These are phyloP conservation scores for Dianthus caryophyllus DNA, from an alignment of 148 eudicot species.

Conservation along the genomic window DNA sequence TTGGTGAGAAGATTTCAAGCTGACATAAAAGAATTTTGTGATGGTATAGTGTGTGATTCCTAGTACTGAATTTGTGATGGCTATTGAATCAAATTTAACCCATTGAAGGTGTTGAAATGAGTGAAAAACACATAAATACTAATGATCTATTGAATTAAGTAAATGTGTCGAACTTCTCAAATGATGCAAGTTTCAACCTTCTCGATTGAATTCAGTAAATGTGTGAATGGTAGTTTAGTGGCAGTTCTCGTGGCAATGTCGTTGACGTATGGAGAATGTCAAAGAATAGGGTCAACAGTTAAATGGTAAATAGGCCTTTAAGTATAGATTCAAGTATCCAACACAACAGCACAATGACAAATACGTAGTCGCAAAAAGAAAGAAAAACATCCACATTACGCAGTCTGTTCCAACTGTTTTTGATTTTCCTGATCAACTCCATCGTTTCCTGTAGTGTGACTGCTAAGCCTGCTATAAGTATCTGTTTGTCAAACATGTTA, in stretches of 20 bases:
- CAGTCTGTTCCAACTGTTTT: too few species aligned
- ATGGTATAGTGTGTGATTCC: too few species aligned
- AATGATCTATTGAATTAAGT: neutral
- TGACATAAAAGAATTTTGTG: too few species aligned
- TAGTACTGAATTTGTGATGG: too few species aligned
- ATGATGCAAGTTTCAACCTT: neutral
- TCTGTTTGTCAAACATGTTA: neutral
- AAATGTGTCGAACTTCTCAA: neutral
- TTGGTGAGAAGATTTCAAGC: too few species aligned
- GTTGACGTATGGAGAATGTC: neutral
- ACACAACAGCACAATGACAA: too few species aligned
- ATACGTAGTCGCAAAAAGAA: too few species aligned
- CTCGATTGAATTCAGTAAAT: neutral
- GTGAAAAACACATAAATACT: neutral
- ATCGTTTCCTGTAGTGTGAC: too few species aligned
- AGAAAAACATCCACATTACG: too few species aligned
- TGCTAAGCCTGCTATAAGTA: neutral
- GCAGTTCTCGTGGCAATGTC: neutral
- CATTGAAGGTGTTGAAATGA: neutral
- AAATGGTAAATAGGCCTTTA: neutral
- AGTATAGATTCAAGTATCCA: too few species aligned
- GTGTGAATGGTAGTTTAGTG: neutral
- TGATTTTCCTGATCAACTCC: too few species aligned
- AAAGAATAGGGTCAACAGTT: neutral
- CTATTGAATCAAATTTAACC: neutral